phyloP scores from a whole-genome alignment of 2,329 filamentous ascomycete genomes.

The Calonectria leucothoes region DNA sequence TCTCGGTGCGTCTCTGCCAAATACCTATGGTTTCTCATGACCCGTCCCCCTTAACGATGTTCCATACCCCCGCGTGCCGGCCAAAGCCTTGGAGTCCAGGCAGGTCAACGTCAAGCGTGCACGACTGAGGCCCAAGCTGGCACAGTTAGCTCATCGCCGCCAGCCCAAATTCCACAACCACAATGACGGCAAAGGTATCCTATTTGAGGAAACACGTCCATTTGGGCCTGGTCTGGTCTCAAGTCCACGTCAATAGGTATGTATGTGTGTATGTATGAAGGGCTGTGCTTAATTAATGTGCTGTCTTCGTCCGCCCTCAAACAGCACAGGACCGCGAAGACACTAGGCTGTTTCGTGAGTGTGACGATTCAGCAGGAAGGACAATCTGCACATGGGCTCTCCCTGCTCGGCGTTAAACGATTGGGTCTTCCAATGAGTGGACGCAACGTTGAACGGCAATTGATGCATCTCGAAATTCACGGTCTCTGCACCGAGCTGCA shows the following conservation, averaged over 20 bases:
- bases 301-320: slow-evolving; percentile 1
- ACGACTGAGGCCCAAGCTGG: slow-evolving; percentile 1
- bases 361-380: not conserved
- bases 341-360: not conserved
- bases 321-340: not conserved
- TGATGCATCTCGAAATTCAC: slow-evolving; percentile 15
- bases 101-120: not conserved
- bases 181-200: not conserved
- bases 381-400: not conserved
- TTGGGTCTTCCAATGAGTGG: slow-evolving; percentile 4
- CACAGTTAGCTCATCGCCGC: not conserved
- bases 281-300: slow-evolving; percentile 12
- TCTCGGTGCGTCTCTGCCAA: slow-evolving; percentile 10
- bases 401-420: not conserved
- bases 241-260: slow-evolving; percentile 18
- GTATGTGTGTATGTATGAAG: not conserved
- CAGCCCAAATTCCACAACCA: slow-evolving; percentile 1
- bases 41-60: slow-evolving; percentile 2
- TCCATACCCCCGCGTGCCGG: slow-evolving; percentile 1
- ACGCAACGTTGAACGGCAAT: slow-evolving; percentile 8
- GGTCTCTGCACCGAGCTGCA: not conserved
- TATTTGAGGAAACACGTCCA: not conserved
- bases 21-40: slow-evolving; percentile 11
- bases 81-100: not conserved
- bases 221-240: not conserved